Percentiles rank a stretch among this genome's conserved stretches.
These are phyloP conservation scores for Spiraea crenata DNA, from an alignment of 331 rosid species.

Conservation along the genomic window DNA sequence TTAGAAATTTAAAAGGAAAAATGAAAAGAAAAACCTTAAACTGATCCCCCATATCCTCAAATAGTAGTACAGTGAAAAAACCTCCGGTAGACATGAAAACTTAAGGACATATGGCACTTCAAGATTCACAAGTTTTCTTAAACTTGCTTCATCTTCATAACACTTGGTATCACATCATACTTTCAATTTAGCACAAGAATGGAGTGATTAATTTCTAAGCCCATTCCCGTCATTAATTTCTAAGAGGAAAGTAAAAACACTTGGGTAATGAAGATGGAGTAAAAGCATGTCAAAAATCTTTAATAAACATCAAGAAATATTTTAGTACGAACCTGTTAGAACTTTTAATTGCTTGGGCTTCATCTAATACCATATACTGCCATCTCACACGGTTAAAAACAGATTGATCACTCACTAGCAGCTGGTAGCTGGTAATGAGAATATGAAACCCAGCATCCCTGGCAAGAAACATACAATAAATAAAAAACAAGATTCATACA, in stretches of 20 bases:
- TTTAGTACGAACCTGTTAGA: slow-evolving; percentile 58
- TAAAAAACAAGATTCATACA: not conserved
- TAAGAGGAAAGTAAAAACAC: not conserved
- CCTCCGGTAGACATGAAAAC: not conserved
- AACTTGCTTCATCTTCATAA: not conserved
- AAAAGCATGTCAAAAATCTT: slow-evolving; percentile 1
- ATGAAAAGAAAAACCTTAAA: not conserved
- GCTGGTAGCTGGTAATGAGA: slow-evolving; percentile 94
- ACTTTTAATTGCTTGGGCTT: slow-evolving; percentile 98
- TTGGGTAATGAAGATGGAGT: not conserved
- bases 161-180: not conserved
- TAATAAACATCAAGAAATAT: not conserved
- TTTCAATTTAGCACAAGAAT: not conserved
- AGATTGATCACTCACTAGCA: slow-evolving; percentile 86
- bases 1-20: not conserved
- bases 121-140: not conserved
- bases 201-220: not conserved
- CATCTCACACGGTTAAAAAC: slow-evolving; percentile 90
- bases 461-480: slow-evolving; percentile 21
- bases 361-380: slow-evolving; percentile 99
- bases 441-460: slow-evolving; percentile 98
- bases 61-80: not conserved
- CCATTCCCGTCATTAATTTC: not conserved
- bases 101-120: not conserved
- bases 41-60: not conserved